Evolutionary conservation across 805 yeast species (phyloP).

Genomic region (Cyberlindnera sargentensis): DNA sequence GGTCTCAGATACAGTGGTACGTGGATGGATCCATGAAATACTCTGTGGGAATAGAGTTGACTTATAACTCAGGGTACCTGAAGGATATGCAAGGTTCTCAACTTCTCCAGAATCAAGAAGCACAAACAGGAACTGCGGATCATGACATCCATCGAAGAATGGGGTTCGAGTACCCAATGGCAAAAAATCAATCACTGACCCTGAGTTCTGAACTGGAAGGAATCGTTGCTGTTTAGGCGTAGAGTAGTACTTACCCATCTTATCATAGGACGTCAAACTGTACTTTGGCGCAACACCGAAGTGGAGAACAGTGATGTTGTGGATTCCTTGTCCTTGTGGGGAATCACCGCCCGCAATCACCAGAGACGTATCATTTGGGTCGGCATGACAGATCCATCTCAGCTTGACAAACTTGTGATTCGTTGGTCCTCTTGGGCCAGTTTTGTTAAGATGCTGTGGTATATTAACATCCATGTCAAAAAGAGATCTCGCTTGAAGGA

Average conservation of each 20-base stretch:
- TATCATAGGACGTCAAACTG: slow-evolving; percentile 73
- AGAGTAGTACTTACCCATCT: slow-evolving; percentile 73
- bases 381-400: slow-evolving; percentile 72
- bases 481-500: slow-evolving; percentile 67
- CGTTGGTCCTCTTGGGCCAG: slow-evolving; percentile 17
- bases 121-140: slow-evolving; percentile 60
- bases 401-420: slow-evolving; percentile 41
- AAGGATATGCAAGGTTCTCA: slow-evolving; percentile 52
- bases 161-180: slow-evolving; percentile 62
- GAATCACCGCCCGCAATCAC: slow-evolving; percentile 63
- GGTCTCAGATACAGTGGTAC: slow-evolving; percentile 49
- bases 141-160: slow-evolving; percentile 71
- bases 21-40: slow-evolving; percentile 71
- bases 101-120: slow-evolving; percentile 58
- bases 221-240: slow-evolving; percentile 48
- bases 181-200: slow-evolving; percentile 39
- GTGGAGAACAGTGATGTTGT: slow-evolving; percentile 50
- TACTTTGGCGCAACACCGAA: slow-evolving; percentile 78
- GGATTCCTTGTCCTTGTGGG: slow-evolving; percentile 34
- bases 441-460: slow-evolving; percentile 27
- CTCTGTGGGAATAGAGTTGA: slow-evolving; percentile 74
- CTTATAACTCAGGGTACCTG: slow-evolving; percentile 42
- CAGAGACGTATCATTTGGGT: slow-evolving; percentile 75
- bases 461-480: slow-evolving; percentile 58
- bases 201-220: slow-evolving; percentile 44